A percentile compares a stretch with the other conserved stretches of the same genome.
These are phyloP conservation scores for Podaxis sp. DNA, from an alignment of 768 basidiomycete species.

Conservation along the genomic window DNA sequence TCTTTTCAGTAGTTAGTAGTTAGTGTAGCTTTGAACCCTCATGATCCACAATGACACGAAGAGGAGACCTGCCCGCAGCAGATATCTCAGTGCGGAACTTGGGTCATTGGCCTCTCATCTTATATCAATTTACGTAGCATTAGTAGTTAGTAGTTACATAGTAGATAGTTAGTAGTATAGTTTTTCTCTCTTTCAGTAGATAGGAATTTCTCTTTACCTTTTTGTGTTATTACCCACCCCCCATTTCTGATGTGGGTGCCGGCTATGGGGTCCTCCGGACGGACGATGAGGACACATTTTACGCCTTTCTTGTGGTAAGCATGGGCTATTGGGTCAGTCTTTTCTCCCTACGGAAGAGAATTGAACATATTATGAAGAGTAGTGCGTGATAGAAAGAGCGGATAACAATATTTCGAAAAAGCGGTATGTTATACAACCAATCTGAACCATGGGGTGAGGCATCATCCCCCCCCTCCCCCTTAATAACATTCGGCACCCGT, in stretches of 20 bases:
- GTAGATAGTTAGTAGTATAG: conserved; percentile 40
- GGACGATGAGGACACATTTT: conserved; percentile 2
- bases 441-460: not conserved
- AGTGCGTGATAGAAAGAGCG: not conserved
- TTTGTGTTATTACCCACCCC: not conserved
- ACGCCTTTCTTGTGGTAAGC: not conserved
- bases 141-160: conserved; percentile 38
- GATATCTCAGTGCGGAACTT: not conserved
- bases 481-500: not conserved
- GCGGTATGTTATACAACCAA: conserved; percentile 3
- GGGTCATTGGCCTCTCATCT: conserved; percentile 9
- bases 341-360: not conserved
- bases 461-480: not conserved
- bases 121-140: conserved; percentile 44
- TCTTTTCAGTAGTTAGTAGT: conserved; percentile 17
- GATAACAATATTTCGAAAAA: conserved; percentile 3
- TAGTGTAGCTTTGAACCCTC: conserved; percentile 11
- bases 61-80: conserved; percentile 2
- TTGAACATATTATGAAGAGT: not conserved
- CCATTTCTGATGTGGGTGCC: not conserved
- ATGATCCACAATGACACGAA: not conserved
- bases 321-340: not conserved
- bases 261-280: not conserved
- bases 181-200: conserved; percentile 31
- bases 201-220: conserved; percentile 7